Percentiles rank a stretch among this genome's conserved stretches.
These are phyloP conservation scores for Sporothrix curviconia DNA, from an alignment of 2,329 filamentous ascomycete species.

Conservation along the genomic window DNA sequence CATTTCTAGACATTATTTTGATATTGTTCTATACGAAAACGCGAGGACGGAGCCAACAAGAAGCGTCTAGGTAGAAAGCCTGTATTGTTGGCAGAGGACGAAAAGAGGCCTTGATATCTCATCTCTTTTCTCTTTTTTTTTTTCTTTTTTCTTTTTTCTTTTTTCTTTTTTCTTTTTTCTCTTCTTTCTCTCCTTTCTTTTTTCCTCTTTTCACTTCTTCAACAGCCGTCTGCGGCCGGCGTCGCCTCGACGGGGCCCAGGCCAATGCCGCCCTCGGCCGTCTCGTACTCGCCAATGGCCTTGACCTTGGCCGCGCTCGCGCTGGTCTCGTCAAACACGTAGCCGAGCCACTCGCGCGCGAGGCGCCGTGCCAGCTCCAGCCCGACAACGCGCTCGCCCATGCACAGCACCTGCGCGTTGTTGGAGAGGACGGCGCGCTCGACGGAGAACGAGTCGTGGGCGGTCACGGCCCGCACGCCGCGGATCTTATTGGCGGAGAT, in stretches of 20 bases:
- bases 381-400: slow-evolving; percentile 78
- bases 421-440: slow-evolving; percentile 77
- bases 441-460: slow-evolving; percentile 79
- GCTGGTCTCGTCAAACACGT: slow-evolving; percentile 63
- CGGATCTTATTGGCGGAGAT: slow-evolving; percentile 86
- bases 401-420: slow-evolving; percentile 79
- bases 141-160: too few species aligned
- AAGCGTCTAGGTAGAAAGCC: too few species aligned
- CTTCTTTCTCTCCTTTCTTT: background rate
- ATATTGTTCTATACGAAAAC: too few species aligned
- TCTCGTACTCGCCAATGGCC: slow-evolving; percentile 29
- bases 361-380: slow-evolving; percentile 72
- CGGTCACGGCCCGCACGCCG: slow-evolving; percentile 79
- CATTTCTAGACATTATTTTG: too few species aligned
- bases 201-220: background rate
- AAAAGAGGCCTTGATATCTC: too few species aligned
- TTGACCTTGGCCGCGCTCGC: slow-evolving; percentile 51
- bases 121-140: too few species aligned
- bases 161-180: background rate
- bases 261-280: slow-evolving; percentile 22
- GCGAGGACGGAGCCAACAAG: too few species aligned
- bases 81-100: too few species aligned
- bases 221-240: slow-evolving; percentile 15
- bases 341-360: slow-evolving; percentile 77
- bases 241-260: slow-evolving; percentile 17